Base-by-base conservation (phyloP, 106 monocot genomes). In the Dendrobium chrysotoxum region DNA sequence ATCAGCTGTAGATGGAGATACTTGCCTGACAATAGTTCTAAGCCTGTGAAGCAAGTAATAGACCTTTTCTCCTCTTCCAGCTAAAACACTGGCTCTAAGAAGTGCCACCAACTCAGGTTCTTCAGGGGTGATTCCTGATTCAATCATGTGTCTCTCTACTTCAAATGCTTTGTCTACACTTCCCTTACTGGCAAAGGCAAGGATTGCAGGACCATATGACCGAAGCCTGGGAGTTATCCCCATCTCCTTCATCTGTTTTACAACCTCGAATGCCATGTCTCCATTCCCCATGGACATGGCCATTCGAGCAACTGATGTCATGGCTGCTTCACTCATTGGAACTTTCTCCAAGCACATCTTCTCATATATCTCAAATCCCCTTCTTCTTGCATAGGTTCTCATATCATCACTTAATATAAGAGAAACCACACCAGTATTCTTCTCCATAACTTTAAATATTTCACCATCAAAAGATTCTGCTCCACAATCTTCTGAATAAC, bases 31-130 rank as follows among this genome's bases (percentile, higher is more conserved):
- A 38, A 44, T 80, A 45, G 85, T 82, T 83, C 91, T 90, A 78
- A 95, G 84, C 72, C 85, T 95, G 53, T 95, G 94, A 72, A 95
- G 81, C 55, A 87, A 30, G 77, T 90, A 85, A 66, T 95, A 95
- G 40, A 95, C 92, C 75, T 82, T 90, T 0, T 88, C 88, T 40
- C 85, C 85, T 83, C 71, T 85, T 40, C 86, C 28, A 53, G 90
- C 83, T 55, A 28, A 39, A 3, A 92, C 72, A 68, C 91, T 88
- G 31, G 83, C 85, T 75, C 75, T 92, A 28, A 95, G 50, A 74
- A 95, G 92, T 39, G 88, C 91, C 28, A 74, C 80, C 54, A 95
- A 76, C 67, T 95, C 94, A 35, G 88, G 84, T 53, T 95, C 94
- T 82, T 95, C 94, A 10, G 87, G 88, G 26, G 31, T 40, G 25